These are phyloP conservation scores for Vickermania spadyakhi DNA, from an alignment of 208 protist genomes.

Conservation along the genomic window DNA sequence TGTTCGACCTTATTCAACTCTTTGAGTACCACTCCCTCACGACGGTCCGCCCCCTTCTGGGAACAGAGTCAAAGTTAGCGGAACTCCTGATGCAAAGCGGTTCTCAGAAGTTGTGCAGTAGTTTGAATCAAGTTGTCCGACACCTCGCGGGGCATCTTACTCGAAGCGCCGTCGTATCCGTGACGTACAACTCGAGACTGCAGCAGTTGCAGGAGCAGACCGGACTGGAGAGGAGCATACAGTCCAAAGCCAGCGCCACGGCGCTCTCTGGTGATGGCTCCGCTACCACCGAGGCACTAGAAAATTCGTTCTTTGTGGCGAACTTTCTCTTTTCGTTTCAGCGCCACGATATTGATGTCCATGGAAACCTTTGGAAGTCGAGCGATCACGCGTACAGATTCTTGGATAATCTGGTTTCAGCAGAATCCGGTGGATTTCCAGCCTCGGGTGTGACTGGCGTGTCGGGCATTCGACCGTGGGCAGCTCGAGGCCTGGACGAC, in stretches of 20 bases:
- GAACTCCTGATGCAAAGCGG: slow-evolving; percentile 32
- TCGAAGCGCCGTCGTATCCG: slow-evolving; percentile 41
- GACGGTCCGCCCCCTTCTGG: slow-evolving; percentile 49
- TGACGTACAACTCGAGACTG: slow-evolving; percentile 27
- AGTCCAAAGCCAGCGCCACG: neutral
- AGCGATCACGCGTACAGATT: neutral
- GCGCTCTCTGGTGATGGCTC: neutral
- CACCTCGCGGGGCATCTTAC: slow-evolving; percentile 29
- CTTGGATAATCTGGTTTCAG: neutral
- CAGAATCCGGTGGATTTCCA: neutral
- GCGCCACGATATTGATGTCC: neutral
- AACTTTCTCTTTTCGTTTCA: neutral
- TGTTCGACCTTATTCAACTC: slow-evolving; percentile 51
- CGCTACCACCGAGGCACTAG: neutral
- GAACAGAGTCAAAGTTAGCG: slow-evolving; percentile 31
- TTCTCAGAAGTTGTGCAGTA: slow-evolving; percentile 25
- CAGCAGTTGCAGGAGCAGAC: slow-evolving; percentile 17
- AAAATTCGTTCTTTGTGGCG: neutral
- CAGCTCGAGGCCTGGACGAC: neutral
- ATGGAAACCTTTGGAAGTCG: neutral
- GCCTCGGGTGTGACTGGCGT: neutral
- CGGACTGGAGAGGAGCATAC: neutral
- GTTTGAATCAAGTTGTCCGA: slow-evolving; percentile 36
- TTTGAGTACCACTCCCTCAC: slow-evolving; percentile 60
- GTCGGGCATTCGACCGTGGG: neutral